A percentile compares a stretch with the other conserved stretches of the same genome.
phyloP scores from a whole-genome alignment of 768 basidiomycete genomes.

The Gymnopilus junonius region DNA sequence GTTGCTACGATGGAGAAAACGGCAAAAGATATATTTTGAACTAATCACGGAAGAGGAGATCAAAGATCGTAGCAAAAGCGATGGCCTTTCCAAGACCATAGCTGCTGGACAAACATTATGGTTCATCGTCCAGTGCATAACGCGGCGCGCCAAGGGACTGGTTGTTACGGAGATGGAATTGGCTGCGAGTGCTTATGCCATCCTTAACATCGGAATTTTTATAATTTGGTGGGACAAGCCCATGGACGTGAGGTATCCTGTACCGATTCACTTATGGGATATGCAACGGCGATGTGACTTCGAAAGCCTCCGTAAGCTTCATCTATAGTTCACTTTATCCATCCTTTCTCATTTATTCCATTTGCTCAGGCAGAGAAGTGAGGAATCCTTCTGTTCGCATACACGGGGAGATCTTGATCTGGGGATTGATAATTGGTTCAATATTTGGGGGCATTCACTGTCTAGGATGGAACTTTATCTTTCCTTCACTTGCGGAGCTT shows the following conservation, averaged over 20 bases:
- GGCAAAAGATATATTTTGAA: neutral
- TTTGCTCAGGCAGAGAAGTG: no score
- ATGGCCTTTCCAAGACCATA: conserved; percentile 19
- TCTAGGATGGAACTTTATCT: neutral
- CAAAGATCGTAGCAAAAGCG: conserved; percentile 20
- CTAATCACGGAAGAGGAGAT: conserved; percentile 12
- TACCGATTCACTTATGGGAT: no score
- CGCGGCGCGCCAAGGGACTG: neutral
- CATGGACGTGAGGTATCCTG: neutral
- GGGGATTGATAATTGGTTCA: neutral
- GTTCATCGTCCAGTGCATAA: conserved; percentile 21
- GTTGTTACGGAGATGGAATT: neutral
- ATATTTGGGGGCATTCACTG: neutral
- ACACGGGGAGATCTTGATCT: no score
- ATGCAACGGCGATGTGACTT: no score
- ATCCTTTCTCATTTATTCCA: no score
- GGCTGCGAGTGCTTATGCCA: neutral
- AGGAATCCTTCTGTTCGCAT: no score
- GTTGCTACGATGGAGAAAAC: neutral
- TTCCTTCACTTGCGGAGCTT: neutral
- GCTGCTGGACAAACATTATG: conserved; percentile 20
- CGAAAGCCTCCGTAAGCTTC: no score
- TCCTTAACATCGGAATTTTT: neutral
- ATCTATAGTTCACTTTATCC: no score
- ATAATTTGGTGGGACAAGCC: neutral